Evolutionary conservation across 208 protist genomes (phyloP).

Genomic region (Wallacemonas sp.): DNA sequence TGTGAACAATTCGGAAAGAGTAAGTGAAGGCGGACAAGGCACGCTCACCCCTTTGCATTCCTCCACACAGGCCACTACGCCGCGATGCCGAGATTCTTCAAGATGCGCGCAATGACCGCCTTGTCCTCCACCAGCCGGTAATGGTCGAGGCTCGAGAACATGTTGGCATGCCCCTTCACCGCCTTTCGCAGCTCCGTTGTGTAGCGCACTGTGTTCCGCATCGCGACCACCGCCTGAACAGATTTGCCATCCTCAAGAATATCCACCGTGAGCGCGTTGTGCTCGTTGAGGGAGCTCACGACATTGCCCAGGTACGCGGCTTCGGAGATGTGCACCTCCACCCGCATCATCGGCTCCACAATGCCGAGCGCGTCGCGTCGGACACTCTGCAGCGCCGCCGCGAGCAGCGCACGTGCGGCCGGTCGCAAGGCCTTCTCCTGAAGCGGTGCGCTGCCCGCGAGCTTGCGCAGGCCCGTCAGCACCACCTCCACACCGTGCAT

Average conservation of each 20-base stretch:
- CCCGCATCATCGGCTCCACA: constrained; percentile 89
- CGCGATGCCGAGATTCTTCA: constrained; percentile 82
- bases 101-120: constrained; percentile 64
- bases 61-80: constrained; percentile 18
- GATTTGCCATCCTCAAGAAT: constrained; percentile 81
- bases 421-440: constrained; percentile 45
- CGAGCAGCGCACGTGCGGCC: constrained; percentile 52
- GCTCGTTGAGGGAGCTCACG: constrained; percentile 77
- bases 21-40: too few species aligned
- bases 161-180: constrained; percentile 88
- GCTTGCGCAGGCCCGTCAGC: constrained; percentile 59
- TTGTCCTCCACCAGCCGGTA: constrained; percentile 84
- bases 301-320: constrained; percentile 70
- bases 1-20: too few species aligned
- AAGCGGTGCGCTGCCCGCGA: constrained; percentile 35
- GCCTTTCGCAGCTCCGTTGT: constrained; percentile 86
- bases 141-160: constrained; percentile 68
- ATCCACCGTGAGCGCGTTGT: constrained; percentile 76
- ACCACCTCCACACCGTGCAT: constrained; percentile 74
- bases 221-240: constrained; percentile 70
- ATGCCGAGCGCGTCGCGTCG: constrained; percentile 42
- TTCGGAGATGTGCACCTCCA: constrained; percentile 87
- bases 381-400: constrained; percentile 42
- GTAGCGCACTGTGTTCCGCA: constrained; percentile 86
- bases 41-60: background rate